Base-by-base conservation (phyloP, 2,329 filamentous ascomycete species). In the Beauveria asiatica region DNA sequence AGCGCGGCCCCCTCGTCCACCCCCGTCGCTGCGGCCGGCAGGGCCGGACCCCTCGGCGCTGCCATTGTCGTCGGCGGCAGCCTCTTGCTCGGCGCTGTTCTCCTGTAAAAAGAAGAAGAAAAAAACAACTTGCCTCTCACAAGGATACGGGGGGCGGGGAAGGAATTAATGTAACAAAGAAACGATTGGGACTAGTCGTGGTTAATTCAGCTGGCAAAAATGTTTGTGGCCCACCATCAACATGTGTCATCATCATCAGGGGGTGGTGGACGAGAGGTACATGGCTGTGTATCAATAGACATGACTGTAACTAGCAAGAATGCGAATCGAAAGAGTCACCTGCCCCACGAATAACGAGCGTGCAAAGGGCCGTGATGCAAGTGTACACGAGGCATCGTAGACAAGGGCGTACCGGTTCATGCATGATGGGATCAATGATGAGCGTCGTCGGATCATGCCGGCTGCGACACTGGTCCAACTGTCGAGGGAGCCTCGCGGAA, bases 1-100 rank as follows among this genome's bases (percentile, higher is more conserved):
- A 52, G 50, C 19, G 21, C 37, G 3, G n/a, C 21, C 37, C 23
- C 33, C 3, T 56, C 59, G 45, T 39, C 44, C 23, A 60, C 59
- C 6, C 57, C 52, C 21, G 46, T 48, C 13, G 48, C 59, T 11
- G 19, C 57, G 11, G 62, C 45, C 13, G 46, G 62, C 5, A 39
- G 13, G 11, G 56, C 37, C 1, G 56, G 46, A 8, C 46, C 56
- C 8, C 44, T 60, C n/a, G 54, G 51, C 39, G 27, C 54, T 11
- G 62, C 57, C 16, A 44, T 58, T 37, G 49, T 58, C 11, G 59
- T 56, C 41, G 63, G 49, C 44, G 62, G 62, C 27, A 62, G 62
- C n/a, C 27, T 63, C 27, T 13, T 66, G 10, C 42, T 63, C 27
- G 64, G 58, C 2, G 48, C 61, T n/a, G 25, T 64, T 37, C 21